Evolutionary conservation across 495 filamentous ascomycete species (phyloP).

Genomic region (Talaromyces adpressus): DNA sequence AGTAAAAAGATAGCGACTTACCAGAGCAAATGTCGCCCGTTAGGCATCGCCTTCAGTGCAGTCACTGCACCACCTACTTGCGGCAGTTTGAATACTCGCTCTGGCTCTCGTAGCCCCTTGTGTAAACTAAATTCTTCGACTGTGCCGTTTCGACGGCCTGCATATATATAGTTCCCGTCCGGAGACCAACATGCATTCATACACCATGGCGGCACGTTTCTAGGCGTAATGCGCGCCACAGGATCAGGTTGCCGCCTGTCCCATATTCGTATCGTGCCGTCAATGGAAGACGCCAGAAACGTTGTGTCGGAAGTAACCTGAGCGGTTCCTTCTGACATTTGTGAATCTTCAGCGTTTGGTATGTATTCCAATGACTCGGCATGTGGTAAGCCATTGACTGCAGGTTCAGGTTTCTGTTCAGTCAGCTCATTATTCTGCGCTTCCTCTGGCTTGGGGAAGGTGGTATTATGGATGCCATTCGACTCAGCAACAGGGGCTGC

Average conservation of each 20-base stretch:
- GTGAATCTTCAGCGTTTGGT: slow-evolving; percentile 7
- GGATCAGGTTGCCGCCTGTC: slow-evolving; percentile 73
- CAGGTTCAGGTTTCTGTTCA: slow-evolving; percentile 17
- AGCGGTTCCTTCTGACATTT: slow-evolving; percentile 28
- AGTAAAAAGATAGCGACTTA: slow-evolving; percentile 25
- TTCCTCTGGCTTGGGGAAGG: slow-evolving; percentile 7
- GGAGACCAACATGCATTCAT: slow-evolving; percentile 98
- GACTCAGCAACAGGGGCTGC: slow-evolving; percentile 5
- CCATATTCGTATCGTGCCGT: slow-evolving; percentile 87
- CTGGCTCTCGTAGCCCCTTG: slow-evolving; percentile 66
- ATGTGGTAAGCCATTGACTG: slow-evolving; percentile 45
- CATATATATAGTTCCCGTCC: slow-evolving; percentile 92
- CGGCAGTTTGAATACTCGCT: slow-evolving; percentile 85
- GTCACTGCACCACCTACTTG: slow-evolving; percentile 83
- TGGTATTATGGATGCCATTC: slow-evolving; percentile 11
- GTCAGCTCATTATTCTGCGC: neutral
- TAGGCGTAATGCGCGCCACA: slow-evolving; percentile 67
- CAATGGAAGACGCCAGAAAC: slow-evolving; percentile 80
- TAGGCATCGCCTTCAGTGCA: slow-evolving; percentile 82
- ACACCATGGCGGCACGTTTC: slow-evolving; percentile 86
- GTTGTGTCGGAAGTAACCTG: slow-evolving; percentile 51
- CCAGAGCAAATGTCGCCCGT: slow-evolving; percentile 89
- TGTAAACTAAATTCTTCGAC: slow-evolving; percentile 92
- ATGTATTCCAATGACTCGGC: slow-evolving; percentile 36
- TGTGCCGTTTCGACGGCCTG: slow-evolving; percentile 83